Base-by-base conservation (phyloP, 2,329 filamentous ascomycete species). In the Biscogniauxia mediterranea region DNA sequence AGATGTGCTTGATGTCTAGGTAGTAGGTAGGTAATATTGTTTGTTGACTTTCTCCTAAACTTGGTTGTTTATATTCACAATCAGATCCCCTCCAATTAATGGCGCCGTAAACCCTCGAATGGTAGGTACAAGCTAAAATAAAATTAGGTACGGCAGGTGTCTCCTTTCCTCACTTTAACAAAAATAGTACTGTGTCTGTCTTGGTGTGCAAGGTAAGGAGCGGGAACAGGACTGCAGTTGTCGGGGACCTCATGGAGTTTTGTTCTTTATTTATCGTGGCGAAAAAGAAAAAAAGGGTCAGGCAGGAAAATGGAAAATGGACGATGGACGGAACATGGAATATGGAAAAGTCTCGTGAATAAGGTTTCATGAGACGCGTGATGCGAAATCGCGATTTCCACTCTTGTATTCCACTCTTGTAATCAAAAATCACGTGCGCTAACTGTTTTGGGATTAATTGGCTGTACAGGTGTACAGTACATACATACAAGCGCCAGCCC, bases 351-450 rank as follows among this genome's bases (percentile, higher is more conserved):
- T 71, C 70, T 61, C 67, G 70, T 73, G 71, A 61, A 64, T 69
- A 60, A 57, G 65, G 67, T 68, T 69, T 59, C 61, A 66, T 54
- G 54, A 65, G 69, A 72, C 71, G 71, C 71, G 71, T 73, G 71
- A 73, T 71, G 61, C 55, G 57, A 52, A 63, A 68, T 70, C 69
- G 70, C 70, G 69, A 63, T 61, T 62, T 62, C 49, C n/a, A n/a
- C n/a, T n/a, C n/a, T n/a, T n/a, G n/a, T n/a, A n/a, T n/a, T n/a
- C n/a, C n/a, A n/a, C n/a, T 55, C 38, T 54, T 54, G 52, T 61
- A 58, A 49, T 50, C 54, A 17, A 60, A 49, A 61, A 62, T 65
- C 66, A 66, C 58, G 65, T 62, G 60, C 25, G 50, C 49, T 60
- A 60, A 54, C 28, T 23, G 58, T n/a, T 5, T 46, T 46, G 38